Base-by-base conservation (phyloP, 108 stramenopile genomes). In the Thalassiosira profunda region DNA sequence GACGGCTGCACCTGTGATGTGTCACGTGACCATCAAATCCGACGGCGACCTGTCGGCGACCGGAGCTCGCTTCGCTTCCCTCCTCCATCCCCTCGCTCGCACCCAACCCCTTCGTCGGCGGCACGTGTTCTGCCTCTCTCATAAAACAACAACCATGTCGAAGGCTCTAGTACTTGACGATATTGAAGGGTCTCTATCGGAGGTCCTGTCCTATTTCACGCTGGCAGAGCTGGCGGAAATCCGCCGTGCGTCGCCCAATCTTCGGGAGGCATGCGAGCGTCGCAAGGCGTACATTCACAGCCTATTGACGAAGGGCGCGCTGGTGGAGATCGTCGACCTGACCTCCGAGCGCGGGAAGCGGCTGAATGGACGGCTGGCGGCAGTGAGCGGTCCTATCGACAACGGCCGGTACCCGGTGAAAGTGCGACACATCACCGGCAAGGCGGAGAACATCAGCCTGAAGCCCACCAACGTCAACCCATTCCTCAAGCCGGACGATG, bases 281-380 rank as follows among this genome's bases (percentile, higher is more conserved):
- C 64, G 64, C 35, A 65, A 65, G 64, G 47, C 33, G 26, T 65
- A 34, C 64, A 52, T 65, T 26, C 48, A 51, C 20, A 40, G 51
- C 21, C 48, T 52, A 25, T 33, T 63, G 21, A 49, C 14, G 0
- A 4, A 36, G 34, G 34, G 31, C 29, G 30, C 29, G 31, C 34
- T 48, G 0, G 63, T 63, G 2, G 63, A 63, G 34, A 63, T 63
- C 23, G 30, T 48, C 3, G 45, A 33, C 18, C 63, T 63, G 3
- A 20, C 47, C 17, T 63, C 63, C 14, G 63, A 46, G 20, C 36
- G 45, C 18, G 63, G 63, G 17, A 0, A 63, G 31, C 63, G 51
- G 34, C 31, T 63, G 48, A 63, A 63, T 51, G 30, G 31, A 21
- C 63, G 63, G 12, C 31, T 63, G n/a, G 63, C 45, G 4, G 46